These are phyloP conservation scores for Eremothecium cymbalariae DNA, from an alignment of 1,139 yeast species.

Conservation along the genomic window DNA sequence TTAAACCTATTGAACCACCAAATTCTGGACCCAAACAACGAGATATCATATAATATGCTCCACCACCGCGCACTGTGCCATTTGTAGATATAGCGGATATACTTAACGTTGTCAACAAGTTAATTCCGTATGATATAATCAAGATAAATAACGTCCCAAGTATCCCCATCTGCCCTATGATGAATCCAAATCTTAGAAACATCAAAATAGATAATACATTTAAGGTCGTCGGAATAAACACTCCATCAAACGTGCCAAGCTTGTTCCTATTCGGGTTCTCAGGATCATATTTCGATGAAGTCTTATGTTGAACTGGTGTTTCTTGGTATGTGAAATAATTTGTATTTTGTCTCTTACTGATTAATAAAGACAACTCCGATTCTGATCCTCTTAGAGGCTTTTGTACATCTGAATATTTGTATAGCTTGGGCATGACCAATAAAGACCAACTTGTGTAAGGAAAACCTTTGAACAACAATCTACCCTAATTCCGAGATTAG, in stretches of 20 bases:
- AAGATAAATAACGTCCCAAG: slow-evolving; percentile 52
- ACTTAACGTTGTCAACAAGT: slow-evolving; percentile 61
- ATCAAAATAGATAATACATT: slow-evolving; percentile 72
- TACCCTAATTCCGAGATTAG: no score
- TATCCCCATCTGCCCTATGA: slow-evolving; percentile 71
- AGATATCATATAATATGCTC: slow-evolving; percentile 77
- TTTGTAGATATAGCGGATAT: slow-evolving; percentile 75
- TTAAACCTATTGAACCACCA: slow-evolving; percentile 76
- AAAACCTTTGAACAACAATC: no score
- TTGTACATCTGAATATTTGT: slow-evolving; percentile 18
- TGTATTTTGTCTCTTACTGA: slow-evolving; percentile 13
- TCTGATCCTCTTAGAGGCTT: slow-evolving; percentile 30
- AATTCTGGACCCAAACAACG: slow-evolving; percentile 75
- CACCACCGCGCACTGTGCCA: slow-evolving; percentile 79
- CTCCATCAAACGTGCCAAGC: slow-evolving; percentile 69
- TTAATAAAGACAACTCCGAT: slow-evolving; percentile 21
- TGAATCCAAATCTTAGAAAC: slow-evolving; percentile 75
- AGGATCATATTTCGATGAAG: slow-evolving; percentile 29
- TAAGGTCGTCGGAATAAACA: slow-evolving; percentile 65
- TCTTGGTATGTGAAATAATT: slow-evolving; percentile 28
- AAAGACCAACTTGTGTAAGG: no score
- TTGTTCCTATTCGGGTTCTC: slow-evolving; percentile 36
- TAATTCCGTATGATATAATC: slow-evolving; percentile 54
- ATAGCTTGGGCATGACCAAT: slow-evolving; percentile 22
- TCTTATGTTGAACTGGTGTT: slow-evolving; percentile 21